A percentile compares a stretch with the other conserved stretches of the same genome.
phyloP scores from a whole-genome alignment of 1,284 basidiomycete genomes.

The Cronartium quercuum region DNA sequence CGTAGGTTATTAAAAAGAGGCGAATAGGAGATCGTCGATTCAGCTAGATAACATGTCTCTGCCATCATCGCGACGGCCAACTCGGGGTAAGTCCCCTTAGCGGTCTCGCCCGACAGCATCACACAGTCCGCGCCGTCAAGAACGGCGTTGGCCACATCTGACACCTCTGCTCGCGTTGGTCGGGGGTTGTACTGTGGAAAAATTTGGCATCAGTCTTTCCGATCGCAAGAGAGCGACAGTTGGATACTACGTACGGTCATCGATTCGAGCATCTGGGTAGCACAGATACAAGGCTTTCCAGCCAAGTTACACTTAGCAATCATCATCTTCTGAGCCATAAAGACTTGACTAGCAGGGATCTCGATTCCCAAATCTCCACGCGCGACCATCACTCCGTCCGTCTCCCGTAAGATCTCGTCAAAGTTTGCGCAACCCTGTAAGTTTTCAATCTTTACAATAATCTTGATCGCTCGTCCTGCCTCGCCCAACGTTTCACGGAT shows the following conservation, averaged over 20 bases:
- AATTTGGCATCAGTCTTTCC: not conserved
- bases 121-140: slow-evolving; percentile 96
- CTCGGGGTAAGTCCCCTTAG: slow-evolving; percentile 81
- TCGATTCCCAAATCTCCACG: slow-evolving; percentile 97
- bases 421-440: slow-evolving; percentile 96
- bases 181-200: slow-evolving; percentile 69
- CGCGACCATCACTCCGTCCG: slow-evolving; percentile 97
- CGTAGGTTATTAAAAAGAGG: slow-evolving; percentile 75
- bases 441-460: slow-evolving; percentile 98
- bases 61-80: slow-evolving; percentile 89
- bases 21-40: slow-evolving; percentile 85
- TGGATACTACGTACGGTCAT: slow-evolving; percentile 66
- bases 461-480: slow-evolving; percentile 87
- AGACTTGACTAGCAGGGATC: slow-evolving; percentile 94
- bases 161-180: slow-evolving; percentile 92
- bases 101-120: slow-evolving; percentile 96
- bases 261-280: slow-evolving; percentile 99
- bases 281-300: slow-evolving; percentile 96
- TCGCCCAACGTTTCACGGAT: slow-evolving; percentile 85
- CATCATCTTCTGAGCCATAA: slow-evolving; percentile 99
- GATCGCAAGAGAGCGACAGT: not conserved
- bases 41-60: slow-evolving; percentile 89
- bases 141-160: slow-evolving; percentile 95
- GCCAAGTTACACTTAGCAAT: slow-evolving; percentile 95
- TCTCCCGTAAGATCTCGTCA: slow-evolving; percentile 86